These are phyloP conservation scores for Grigorovia yakushimaensis DNA, from an alignment of 805 yeast genomes.

Conservation along the genomic window DNA sequence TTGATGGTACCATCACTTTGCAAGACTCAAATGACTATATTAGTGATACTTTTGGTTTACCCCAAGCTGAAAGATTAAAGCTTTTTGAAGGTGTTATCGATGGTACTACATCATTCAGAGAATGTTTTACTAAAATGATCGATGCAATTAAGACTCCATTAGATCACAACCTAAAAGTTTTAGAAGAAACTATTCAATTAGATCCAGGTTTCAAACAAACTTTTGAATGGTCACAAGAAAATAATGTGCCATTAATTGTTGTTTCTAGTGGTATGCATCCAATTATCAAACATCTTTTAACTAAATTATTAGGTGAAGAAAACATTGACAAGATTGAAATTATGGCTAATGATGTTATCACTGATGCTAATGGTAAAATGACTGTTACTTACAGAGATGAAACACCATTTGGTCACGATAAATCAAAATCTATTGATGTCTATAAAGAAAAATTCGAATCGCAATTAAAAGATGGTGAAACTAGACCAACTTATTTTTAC, in stretches of 20 bases:
- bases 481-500: slow-evolving; percentile 67
- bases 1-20: slow-evolving; percentile 95
- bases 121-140: slow-evolving; percentile 79
- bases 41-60: slow-evolving; percentile 86
- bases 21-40: slow-evolving; percentile 91
- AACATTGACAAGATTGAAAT: slow-evolving; percentile 66
- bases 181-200: slow-evolving; percentile 56
- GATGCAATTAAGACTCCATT: slow-evolving; percentile 68
- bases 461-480: slow-evolving; percentile 22
- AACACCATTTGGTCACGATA: slow-evolving; percentile 89
- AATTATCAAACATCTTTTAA: slow-evolving; percentile 68
- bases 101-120: slow-evolving; percentile 62
- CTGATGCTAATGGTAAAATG: slow-evolving; percentile 58
- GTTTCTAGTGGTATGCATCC: slow-evolving; percentile 94
- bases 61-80: slow-evolving; percentile 51
- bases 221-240: slow-evolving; percentile 64
- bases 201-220: slow-evolving; percentile 88
- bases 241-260: slow-evolving; percentile 73
- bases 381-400: slow-evolving; percentile 78
- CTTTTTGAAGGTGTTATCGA: slow-evolving; percentile 66
- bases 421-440: slow-evolving; percentile 64
- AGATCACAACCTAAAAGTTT: slow-evolving; percentile 65
- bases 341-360: slow-evolving; percentile 65
- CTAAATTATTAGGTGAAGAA: slow-evolving; percentile 66
- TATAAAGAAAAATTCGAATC: slow-evolving; percentile 27